A percentile compares a stretch with the other conserved stretches of the same genome.
These are phyloP conservation scores for Rehmannia glutinosa DNA, from an alignment of 257 asterid genomes.

Conservation along the genomic window DNA sequence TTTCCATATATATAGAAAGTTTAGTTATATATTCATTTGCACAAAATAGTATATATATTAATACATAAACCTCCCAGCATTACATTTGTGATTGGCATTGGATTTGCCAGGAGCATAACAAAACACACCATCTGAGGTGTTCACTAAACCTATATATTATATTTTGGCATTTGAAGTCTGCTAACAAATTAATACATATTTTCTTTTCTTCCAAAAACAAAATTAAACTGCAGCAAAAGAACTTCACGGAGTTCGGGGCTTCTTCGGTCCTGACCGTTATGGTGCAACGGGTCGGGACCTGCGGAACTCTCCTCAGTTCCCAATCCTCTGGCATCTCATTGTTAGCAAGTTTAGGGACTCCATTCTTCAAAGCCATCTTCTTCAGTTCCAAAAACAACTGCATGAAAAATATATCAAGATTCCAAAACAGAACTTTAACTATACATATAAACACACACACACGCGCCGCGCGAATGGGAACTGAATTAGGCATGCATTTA, in stretches of 20 bases:
- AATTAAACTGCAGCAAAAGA: neutral
- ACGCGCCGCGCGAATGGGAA: neutral
- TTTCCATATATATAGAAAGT: no score
- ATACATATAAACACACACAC: neutral
- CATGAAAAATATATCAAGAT: no score
- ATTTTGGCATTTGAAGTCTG: no score
- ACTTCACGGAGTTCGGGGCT: conserved; percentile 46
- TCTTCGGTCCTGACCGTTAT: conserved; percentile 44
- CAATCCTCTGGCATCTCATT: conserved; percentile 36
- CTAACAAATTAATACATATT: no score
- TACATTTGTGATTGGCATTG: neutral
- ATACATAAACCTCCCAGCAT: no score
- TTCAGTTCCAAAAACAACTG: conserved; percentile 39
- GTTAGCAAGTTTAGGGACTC: neutral
- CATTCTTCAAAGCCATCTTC: conserved; percentile 30
- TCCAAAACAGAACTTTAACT: neutral
- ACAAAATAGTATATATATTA: neutral
- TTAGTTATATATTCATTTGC: neutral
- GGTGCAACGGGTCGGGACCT: conserved; percentile 67
- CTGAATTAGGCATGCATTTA: neutral
- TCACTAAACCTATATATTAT: neutral
- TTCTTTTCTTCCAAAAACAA: neutral
- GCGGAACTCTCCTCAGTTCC: conserved; percentile 52
- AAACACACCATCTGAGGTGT: neutral
- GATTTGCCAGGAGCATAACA: neutral